Base-by-base conservation (phyloP, 352 stramenopile species). In the Pythium brassicae region DNA sequence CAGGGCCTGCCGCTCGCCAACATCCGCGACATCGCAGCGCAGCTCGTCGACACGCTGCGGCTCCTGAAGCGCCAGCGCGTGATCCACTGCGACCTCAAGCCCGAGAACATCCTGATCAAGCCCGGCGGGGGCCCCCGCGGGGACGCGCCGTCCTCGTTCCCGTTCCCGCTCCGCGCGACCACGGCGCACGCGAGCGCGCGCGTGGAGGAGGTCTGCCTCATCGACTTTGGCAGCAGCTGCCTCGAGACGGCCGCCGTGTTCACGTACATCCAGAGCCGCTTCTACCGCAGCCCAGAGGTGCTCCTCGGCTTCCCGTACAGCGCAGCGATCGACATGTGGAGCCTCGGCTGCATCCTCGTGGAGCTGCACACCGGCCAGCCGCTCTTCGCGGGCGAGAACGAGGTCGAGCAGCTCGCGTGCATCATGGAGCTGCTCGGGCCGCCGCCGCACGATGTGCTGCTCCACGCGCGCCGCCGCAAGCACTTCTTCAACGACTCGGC, bases 171-270 rank as follows among this genome's bases (percentile, higher is more conserved):
- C 1, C 60, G 77, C 25, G 88, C 76, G 47, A 87, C 77, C 19
- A 92, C 97, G 26, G 97, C 98, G 59, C 57, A 59, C 22, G 62
- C 61, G 0, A 60, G 62, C 35, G 35, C 61, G 1, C 59, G 54
- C 3, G 37, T 76, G 3, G 56, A 62, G 4, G 61, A 40, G 7
- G 67, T 90, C 45, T 84, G 69, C 34, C 74, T 99, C 7, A 99
- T 99, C 61, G 97, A 99, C 74, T 99, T 99, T 78, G 97, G 97
- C 27, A 98, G 87, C 42, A 98, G 90, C 35, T 99, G 95, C 78
- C 69, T 94, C 15, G 87, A 86, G 42, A 37, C 47, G 0, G 78
- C 92, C 47, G 87, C 89, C 1, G 82, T 97, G 60, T 97, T 98
- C 64, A 95, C 92, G 27, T 99, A 99, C 78, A 98, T 99, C 59